These are phyloP conservation scores for Lojkania enalia DNA, from an alignment of 2,329 filamentous ascomycete genomes.

Conservation along the genomic window DNA sequence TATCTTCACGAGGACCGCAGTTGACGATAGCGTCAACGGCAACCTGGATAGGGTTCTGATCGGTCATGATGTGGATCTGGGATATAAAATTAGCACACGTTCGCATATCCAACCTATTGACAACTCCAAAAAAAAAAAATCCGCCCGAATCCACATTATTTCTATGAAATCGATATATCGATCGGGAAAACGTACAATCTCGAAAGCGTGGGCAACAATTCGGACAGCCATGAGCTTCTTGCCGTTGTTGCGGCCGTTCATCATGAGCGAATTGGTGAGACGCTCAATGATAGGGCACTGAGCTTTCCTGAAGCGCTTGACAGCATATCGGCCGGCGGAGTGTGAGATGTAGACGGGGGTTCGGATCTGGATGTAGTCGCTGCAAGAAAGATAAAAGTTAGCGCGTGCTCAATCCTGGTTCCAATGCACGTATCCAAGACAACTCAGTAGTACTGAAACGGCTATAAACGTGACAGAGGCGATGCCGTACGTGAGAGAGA, in stretches of 20 bases:
- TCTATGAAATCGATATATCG: too few relatives aligned
- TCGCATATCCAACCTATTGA: too few relatives aligned
- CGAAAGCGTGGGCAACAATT: constrained; percentile 98
- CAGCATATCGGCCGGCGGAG: constrained; percentile 96
- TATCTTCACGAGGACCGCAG: constrained; percentile 99
- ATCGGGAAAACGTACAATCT: constrained; percentile 78
- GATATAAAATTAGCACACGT: constrained; percentile 7
- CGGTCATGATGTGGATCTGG: constrained; percentile 99
- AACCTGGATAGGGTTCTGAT: constrained; percentile 99
- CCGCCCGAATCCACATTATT: too few relatives aligned
- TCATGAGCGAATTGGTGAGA: constrained; percentile 99
- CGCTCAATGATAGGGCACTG: constrained; percentile 99
- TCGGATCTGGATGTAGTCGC: constrained; percentile 99
- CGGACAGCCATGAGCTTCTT: constrained; percentile 99
- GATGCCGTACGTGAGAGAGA: constrained; percentile 91
- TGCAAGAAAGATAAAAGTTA: constrained; percentile 57
- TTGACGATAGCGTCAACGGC: constrained; percentile 99
- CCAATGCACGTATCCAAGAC: constrained; percentile 24
- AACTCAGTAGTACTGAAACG: neutral
- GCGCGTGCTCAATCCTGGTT: constrained; percentile 37
- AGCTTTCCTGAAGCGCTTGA: constrained; percentile 99
- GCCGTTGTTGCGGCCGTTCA: constrained; percentile 99
- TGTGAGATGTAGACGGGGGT: constrained; percentile 98
- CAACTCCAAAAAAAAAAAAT: too few relatives aligned
- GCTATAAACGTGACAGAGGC: constrained; percentile 12